These are phyloP conservation scores for Lasiodiplodia gonubiensis DNA, from an alignment of 2,329 filamentous ascomycete genomes.

Conservation along the genomic window DNA sequence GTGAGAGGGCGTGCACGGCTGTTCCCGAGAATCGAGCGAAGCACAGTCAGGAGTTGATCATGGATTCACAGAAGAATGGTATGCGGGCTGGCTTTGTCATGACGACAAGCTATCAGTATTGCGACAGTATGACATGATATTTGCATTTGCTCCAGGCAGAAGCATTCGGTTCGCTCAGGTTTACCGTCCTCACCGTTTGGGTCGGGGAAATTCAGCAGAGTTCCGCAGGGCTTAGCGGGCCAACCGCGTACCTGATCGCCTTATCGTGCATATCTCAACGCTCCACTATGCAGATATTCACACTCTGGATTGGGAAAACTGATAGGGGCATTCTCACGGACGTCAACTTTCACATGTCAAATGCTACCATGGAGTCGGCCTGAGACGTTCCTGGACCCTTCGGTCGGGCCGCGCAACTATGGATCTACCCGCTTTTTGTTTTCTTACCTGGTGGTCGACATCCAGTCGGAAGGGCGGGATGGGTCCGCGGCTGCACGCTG, in stretches of 20 bases:
- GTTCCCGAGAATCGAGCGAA: not conserved
- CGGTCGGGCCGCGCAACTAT: conserved; percentile 12
- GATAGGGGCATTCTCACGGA: not conserved
- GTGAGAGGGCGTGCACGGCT: not conserved
- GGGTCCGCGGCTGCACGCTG: conserved; percentile 1
- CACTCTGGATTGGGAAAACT: not conserved
- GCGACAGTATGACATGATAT: not conserved
- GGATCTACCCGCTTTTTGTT: conserved; percentile 17
- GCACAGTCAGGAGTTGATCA: not conserved
- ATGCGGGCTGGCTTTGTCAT: conserved; percentile 2
- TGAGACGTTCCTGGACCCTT: conserved; percentile 15
- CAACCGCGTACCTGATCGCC: conserved; percentile 11
- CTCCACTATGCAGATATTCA: too few relatives aligned
- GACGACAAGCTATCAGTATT: not conserved
- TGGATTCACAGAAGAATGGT: not conserved
- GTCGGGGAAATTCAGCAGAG: not conserved
- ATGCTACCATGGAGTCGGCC: not conserved
- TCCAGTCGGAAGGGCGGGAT: not conserved
- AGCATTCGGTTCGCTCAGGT: not conserved
- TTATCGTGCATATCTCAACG: conserved; percentile 2
- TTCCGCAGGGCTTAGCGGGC: not conserved
- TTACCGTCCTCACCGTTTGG: not conserved
- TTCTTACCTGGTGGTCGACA: not conserved
- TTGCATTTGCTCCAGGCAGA: not conserved
- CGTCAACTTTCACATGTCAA: conserved; percentile 19